Evolutionary conservation across 176 grass and related monocot genomes (phyloP), one percentile per base, ranked within the genome.

Genomic region (Oropetium thomaeum): DNA sequence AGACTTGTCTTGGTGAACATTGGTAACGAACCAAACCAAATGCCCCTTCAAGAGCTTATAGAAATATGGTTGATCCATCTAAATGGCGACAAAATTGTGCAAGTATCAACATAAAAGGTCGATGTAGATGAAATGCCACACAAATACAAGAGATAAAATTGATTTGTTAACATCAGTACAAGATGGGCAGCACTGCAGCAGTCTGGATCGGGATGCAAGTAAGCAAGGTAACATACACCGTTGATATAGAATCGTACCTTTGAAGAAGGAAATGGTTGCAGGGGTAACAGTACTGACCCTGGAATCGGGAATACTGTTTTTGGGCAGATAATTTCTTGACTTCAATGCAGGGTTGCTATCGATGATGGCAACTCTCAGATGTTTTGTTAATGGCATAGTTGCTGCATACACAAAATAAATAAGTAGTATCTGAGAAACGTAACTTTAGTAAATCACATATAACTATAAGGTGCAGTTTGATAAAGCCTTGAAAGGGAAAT

Each of bases 261-360:
- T 84, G 45, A 98, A 89, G 71, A 94, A 91, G 48, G 88, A 85
- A 58, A 98, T 98, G 65, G 91, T 98, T 70, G 86, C 91, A 43
- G 91, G 95, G 47, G 95, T 94, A 62, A 98, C 58, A 48, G 91
- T 94, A 79, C 95, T 98, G 68, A 98, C 95, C 79, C 91, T 98
- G 33, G 91, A 90, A 78, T 89, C 89, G 17, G 91, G 95, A 59
- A 79, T 70, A 58, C 48, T 67, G 76, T 80, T 87, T 85, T 85
- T 92, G 58, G 79, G 74, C 14, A 92, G 86, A 78, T 92, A 92
- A 71, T 30, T 62, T 53, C 28, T 92, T 42, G 82, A 85, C 27
- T 78, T 79, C 62, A 99, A 58, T 28, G 87, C 64, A 45, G 96
- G 91, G 70, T 78, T 99, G 76, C 84, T 87, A 84, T 99, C 89